A percentile compares a stretch with the other conserved stretches of the same genome.
These are phyloP conservation scores for Arthrobotrys entomopaga DNA, from an alignment of 2,329 filamentous ascomycete species.

Conservation along the genomic window DNA sequence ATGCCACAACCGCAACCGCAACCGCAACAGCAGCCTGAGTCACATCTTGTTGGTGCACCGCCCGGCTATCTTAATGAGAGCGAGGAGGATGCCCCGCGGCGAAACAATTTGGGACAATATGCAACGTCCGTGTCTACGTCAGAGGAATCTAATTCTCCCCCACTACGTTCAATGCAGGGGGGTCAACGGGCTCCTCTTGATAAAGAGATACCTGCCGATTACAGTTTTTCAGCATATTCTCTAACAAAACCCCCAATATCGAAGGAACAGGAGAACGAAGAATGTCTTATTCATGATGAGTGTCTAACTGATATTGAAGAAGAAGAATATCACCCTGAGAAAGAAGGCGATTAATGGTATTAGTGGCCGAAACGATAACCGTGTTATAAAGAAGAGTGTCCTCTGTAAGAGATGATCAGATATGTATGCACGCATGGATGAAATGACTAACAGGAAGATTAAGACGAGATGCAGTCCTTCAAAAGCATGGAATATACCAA, in stretches of 20 bases:
- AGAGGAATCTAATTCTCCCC: background rate
- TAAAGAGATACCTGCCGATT: background rate
- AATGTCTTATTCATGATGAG: constrained; percentile 1
- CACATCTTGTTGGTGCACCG: background rate
- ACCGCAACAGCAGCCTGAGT: background rate
- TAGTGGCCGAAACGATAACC: no score
- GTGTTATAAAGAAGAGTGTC: no score
- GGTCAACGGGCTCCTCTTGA: background rate
- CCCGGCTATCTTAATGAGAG: background rate
- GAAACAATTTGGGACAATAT: no score
- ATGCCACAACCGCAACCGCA: background rate
- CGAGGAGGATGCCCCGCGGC: background rate
- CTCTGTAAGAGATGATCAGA: no score
- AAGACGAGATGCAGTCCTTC: no score
- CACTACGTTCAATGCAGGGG: background rate
- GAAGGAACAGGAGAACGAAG: background rate
- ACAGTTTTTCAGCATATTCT: background rate
- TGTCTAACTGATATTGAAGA: constrained; percentile 20
- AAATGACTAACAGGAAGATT: no score
- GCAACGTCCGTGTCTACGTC: no score
- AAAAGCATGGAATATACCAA: no score
- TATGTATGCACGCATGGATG: no score
- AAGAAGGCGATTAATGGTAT: background rate
- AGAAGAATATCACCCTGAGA: background rate
- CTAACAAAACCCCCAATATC: background rate